Evolutionary conservation across 768 basidiomycete species (phyloP).

Genomic region (Heimioporus sp.): DNA sequence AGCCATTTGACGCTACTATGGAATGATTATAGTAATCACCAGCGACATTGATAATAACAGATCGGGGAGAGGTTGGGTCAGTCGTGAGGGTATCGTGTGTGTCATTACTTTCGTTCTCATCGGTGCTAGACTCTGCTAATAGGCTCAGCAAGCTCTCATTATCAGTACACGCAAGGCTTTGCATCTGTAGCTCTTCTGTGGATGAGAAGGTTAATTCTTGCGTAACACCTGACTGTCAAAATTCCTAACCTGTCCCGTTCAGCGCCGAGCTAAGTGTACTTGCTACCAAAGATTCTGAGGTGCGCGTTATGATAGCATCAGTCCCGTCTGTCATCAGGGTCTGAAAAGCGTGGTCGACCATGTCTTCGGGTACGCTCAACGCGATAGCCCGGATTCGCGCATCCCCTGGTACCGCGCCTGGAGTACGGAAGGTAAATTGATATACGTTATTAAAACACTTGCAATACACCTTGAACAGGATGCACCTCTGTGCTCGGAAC

Average conservation of each 20-base stretch:
- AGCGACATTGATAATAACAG: background rate
- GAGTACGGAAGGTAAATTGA: background rate
- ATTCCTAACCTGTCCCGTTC: background rate
- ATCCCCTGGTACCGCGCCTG: background rate
- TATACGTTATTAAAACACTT: background rate
- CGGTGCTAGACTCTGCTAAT: background rate
- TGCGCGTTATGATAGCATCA: too few relatives aligned
- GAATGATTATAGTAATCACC: background rate
- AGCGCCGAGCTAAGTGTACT: too few relatives aligned
- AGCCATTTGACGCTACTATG: background rate
- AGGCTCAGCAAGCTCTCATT: background rate
- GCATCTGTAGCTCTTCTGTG: background rate
- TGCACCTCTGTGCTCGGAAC: slow-evolving; percentile 5
- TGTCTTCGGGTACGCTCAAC: too few relatives aligned
- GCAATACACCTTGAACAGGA: background rate
- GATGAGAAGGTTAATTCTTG: background rate
- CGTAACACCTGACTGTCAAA: background rate
- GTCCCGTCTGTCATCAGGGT: too few relatives aligned
- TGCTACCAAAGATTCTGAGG: too few relatives aligned
- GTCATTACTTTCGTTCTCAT: background rate
- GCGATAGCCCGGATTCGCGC: too few relatives aligned
- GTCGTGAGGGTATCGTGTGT: background rate
- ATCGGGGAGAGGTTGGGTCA: background rate
- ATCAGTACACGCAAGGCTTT: background rate
- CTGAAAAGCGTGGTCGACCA: too few relatives aligned